Evolutionary conservation across 805 yeast genomes (phyloP), one percentile per base, ranked within the genome.

Genomic region (Cyberlindnera mississippiensis): DNA sequence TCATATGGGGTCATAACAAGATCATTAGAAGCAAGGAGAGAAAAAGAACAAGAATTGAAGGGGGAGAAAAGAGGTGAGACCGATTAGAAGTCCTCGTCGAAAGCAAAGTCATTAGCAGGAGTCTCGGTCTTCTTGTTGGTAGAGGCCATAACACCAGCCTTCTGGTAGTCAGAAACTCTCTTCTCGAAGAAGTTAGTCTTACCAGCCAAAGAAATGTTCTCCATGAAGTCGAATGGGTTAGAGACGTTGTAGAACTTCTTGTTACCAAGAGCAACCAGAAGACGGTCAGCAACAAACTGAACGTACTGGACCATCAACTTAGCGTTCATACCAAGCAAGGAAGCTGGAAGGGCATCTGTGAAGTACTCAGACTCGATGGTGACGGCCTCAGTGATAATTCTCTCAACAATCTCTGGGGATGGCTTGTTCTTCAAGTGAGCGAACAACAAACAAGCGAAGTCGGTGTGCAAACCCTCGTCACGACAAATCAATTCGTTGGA

Each of bases 211-310:
- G 98, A 91, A 60, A 91, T 91, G 75, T 93, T 91, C 75, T 91
- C 99, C 99, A 91, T 91, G 64, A 91, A 91, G 68, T 91, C 99
- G 65, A 91, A 91, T 66, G 99, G 99, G 67, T 91, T 91, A 50
- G 86, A 73, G 46, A 76, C 91, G 58, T 88, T 86, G 80, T 78
- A 91, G 52, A 76, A 75, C 73, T 90, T 90, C 70, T 83, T 73
- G 76, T 88, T 87, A 53, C 99, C 99, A 53, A 91, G 76, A 5
- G 98, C 80, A 42, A 90, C 80, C 49, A 91, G 76, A 61, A 91
- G 76, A 73, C 99, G 85, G 71, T 91, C 99, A 56, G 99, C 99
- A 53, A 83, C 90, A 63, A 91, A 91, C 72, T 93, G 96, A 59
- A 91, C 96, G 72, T 91, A 91, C 73, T 93, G 98, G 69, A 93